A percentile compares a stretch with the other conserved stretches of the same genome.
phyloP scores from a whole-genome alignment of 805 yeast genomes.

The Ogataea siamensis region DNA sequence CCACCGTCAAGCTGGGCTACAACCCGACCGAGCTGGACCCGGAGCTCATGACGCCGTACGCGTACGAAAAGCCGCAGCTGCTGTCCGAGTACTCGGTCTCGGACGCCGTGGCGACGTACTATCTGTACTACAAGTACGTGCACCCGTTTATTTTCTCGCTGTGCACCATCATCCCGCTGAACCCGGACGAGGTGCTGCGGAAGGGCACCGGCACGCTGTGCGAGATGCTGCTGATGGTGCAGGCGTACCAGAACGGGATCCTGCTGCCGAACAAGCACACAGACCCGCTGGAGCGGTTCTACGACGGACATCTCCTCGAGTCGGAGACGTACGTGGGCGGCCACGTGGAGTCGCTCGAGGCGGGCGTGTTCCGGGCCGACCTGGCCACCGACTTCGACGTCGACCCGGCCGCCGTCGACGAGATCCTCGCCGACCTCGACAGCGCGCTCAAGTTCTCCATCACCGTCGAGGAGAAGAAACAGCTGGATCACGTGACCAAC shows the following conservation, averaged over 20 bases:
- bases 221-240: conserved; percentile 96
- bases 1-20: conserved; percentile 92
- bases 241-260: conserved; percentile 78
- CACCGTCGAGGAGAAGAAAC: conserved; percentile 73
- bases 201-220: conserved; percentile 99
- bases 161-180: conserved; percentile 91
- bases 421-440: conserved; percentile 68
- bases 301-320: conserved; percentile 89
- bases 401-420: conserved; percentile 81
- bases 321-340: conserved; percentile 99
- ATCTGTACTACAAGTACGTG: conserved; percentile 91
- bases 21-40: conserved; percentile 97
- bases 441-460: conserved; percentile 79
- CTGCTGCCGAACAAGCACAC: conserved; percentile 89
- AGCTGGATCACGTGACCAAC: conserved; percentile 74
- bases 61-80: conserved; percentile 87
- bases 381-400: conserved; percentile 70
- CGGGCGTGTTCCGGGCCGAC: conserved; percentile 96
- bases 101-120: conserved; percentile 98
- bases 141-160: conserved; percentile 96
- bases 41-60: conserved; percentile 97
- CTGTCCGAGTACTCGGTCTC: conserved; percentile 97
- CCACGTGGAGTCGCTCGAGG: conserved; percentile 95
- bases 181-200: conserved; percentile 93
- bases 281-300: conserved; percentile 92